A percentile compares a stretch with the other conserved stretches of the same genome.
Conservation (phyloP, 1,284 basidiomycete genomes). For the Melampsora abietis-canadensis region DNA sequence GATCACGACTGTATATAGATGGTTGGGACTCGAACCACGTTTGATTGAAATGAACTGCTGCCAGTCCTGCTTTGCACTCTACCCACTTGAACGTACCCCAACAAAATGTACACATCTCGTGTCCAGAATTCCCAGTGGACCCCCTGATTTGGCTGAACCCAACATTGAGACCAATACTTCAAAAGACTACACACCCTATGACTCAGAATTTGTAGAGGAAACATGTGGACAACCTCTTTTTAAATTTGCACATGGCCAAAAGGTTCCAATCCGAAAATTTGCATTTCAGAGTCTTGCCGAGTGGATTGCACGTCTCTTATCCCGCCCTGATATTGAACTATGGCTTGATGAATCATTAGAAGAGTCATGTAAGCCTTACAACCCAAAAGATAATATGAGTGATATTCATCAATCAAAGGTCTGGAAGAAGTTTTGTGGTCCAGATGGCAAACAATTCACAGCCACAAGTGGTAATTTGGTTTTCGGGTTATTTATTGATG, state of each 20-base stretch:
- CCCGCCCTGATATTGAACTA: no score
- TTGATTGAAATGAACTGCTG: conserved; percentile 20
- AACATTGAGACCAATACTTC: no score
- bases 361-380: not conserved
- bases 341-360: no score
- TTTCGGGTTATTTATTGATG: conserved; percentile 28
- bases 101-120: no score
- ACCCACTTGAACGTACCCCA: conserved; percentile 6
- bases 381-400: conserved; percentile 7
- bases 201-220: no score
- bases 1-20: not conserved
- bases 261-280: not conserved
- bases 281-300: conserved; percentile 13
- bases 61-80: conserved; percentile 29
- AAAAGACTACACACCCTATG: no score
- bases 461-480: conserved; percentile 8
- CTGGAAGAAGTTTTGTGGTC: conserved; percentile 15
- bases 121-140: no score
- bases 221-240: no score
- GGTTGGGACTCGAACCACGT: conserved; percentile 19
- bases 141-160: no score
- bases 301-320: conserved; percentile 10
- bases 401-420: conserved; percentile 28
- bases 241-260: not conserved
- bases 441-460: conserved; percentile 7